phyloP scores from a whole-genome alignment of 1,139 yeast genomes.

The Scheffersomyces lignicola region DNA sequence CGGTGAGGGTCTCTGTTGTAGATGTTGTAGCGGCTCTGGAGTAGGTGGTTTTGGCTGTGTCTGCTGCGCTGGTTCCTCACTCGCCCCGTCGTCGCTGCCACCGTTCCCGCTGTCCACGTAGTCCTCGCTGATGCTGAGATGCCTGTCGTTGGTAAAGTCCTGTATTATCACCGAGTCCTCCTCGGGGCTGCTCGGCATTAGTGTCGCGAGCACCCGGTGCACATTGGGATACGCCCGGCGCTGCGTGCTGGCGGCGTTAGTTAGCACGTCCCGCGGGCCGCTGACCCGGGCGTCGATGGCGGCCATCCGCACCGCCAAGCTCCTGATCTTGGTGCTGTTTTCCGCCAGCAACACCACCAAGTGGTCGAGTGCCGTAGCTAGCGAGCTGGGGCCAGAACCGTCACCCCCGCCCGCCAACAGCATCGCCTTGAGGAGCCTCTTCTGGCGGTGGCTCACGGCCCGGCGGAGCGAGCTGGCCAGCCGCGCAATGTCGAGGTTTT shows the following conservation, averaged over 20 bases:
- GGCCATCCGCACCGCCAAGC: conserved; percentile 10
- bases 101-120: conserved; percentile 1
- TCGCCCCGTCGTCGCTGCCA: no score
- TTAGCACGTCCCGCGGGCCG: conserved; percentile 7
- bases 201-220: conserved; percentile 4
- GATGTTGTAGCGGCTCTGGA: no score
- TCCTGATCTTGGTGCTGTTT: conserved; percentile 13
- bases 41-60: neutral
- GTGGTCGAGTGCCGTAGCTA: conserved; percentile 17
- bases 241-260: neutral
- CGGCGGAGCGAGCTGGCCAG: conserved; percentile 23
- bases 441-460: conserved; percentile 18
- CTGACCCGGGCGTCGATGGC: conserved; percentile 11
- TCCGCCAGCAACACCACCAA: conserved; percentile 15
- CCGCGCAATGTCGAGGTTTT: conserved; percentile 34
- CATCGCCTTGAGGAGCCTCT: conserved; percentile 18
- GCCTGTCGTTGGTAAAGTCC: neutral
- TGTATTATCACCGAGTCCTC: conserved; percentile 1
- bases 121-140: conserved; percentile 1
- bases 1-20: conserved; percentile 1
- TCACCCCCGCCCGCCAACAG: conserved; percentile 6
- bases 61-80: no score
- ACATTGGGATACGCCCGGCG: conserved; percentile 12
- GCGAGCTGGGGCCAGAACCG: conserved; percentile 7
- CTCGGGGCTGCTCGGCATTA: neutral